Percentiles rank a stretch among this genome's conserved stretches.
Conservation (phyloP, 768 basidiomycete species). For the Suillus weaverae region DNA sequence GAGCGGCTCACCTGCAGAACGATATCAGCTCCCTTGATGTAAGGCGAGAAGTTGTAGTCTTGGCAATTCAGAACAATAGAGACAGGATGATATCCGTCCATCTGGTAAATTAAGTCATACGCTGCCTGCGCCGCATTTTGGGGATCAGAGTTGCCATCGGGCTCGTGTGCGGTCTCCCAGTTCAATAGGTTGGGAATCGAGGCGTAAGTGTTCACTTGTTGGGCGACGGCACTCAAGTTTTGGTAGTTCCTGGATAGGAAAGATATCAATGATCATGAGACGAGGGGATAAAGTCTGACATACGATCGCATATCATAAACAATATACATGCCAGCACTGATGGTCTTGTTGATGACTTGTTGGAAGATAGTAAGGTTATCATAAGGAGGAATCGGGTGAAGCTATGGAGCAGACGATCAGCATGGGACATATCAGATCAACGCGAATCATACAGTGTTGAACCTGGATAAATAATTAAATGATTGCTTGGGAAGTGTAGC, state of each 20-base stretch:
- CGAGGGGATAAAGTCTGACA: conserved; percentile 10
- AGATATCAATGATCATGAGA: neutral
- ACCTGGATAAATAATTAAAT: conserved; percentile 7
- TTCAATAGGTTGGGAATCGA: conserved; percentile 64
- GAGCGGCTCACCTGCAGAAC: conserved; percentile 62
- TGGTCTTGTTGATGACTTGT: conserved; percentile 19
- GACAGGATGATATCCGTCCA: conserved; percentile 61
- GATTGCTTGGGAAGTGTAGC: neutral
- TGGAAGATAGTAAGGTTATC: conserved; percentile 46
- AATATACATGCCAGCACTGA: conserved; percentile 46
- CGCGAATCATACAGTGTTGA: conserved; percentile 24
- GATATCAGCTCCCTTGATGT: conserved; percentile 65
- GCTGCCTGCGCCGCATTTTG: conserved; percentile 50
- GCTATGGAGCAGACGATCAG: conserved; percentile 38
- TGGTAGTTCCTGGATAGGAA: conserved; percentile 48
- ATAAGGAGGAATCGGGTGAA: conserved; percentile 74
- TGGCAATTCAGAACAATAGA: conserved; percentile 55
- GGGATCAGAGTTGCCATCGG: conserved; percentile 68
- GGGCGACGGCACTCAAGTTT: conserved; percentile 58
- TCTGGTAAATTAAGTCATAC: conserved; percentile 46
- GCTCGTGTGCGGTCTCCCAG: conserved; percentile 76
- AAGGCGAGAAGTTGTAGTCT: conserved; percentile 64
- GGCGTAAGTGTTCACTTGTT: conserved; percentile 65
- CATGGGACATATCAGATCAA: neutral
- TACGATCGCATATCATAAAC: conserved; percentile 79